A percentile compares a stretch with the other conserved stretches of the same genome.
phyloP scores from a whole-genome alignment of 2,329 filamentous ascomycete genomes.

The Colletotrichum euphorbiae region DNA sequence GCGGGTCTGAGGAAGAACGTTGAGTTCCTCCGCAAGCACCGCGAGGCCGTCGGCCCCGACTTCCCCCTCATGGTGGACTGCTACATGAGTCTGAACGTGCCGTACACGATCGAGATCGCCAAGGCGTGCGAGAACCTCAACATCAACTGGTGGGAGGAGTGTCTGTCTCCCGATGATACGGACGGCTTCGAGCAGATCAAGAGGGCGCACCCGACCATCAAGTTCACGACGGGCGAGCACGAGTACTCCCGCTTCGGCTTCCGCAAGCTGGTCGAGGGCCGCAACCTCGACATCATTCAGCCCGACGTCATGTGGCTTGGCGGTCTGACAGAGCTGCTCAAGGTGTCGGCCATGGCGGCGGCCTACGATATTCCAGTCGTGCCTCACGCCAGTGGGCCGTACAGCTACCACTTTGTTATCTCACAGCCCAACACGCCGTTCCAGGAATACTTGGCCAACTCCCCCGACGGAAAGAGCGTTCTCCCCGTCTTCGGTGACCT shows the following conservation, averaged over 20 bases:
- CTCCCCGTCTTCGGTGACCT: constrained; percentile 92
- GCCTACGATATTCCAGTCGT: constrained; percentile 96
- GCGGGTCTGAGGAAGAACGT: constrained; percentile 88
- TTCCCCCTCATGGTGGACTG: constrained; percentile 96
- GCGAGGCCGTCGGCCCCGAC: constrained; percentile 86
- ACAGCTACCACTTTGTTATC: constrained; percentile 96
- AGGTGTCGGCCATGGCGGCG: constrained; percentile 87
- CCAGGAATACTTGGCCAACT: constrained; percentile 96
- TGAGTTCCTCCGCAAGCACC: constrained; percentile 86
- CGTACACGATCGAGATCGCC: constrained; percentile 92
- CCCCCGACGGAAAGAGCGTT: constrained; percentile 88
- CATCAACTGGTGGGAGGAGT: constrained; percentile 99
- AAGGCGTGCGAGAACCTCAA: constrained; percentile 85
- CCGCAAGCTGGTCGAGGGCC: constrained; percentile 91
- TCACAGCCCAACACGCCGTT: constrained; percentile 94
- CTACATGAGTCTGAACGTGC: constrained; percentile 95
- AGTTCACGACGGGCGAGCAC: constrained; percentile 96
- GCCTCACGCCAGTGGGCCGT: constrained; percentile 92
- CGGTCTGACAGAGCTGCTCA: constrained; percentile 90
- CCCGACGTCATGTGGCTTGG: constrained; percentile 98
- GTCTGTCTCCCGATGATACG: constrained; percentile 88
- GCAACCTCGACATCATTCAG: constrained; percentile 93
- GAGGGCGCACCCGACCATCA: constrained; percentile 87
- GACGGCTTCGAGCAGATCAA: constrained; percentile 93
- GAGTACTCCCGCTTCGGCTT: constrained; percentile 96